phyloP scores from a whole-genome alignment of 495 filamentous ascomycete genomes.

The Talaromyces liani region DNA sequence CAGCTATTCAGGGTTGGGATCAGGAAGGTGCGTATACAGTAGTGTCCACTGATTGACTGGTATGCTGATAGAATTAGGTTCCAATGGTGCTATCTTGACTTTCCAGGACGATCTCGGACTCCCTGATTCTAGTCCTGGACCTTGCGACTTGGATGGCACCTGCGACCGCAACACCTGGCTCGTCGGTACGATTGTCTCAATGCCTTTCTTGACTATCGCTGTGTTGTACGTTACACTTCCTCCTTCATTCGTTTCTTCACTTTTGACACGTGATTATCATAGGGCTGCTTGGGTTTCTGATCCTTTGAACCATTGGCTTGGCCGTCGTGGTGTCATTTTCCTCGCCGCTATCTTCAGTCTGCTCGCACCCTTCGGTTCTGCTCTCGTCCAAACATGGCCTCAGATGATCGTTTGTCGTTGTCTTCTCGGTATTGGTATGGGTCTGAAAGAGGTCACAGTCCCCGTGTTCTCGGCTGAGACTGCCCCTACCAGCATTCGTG shows the following conservation, averaged over 20 bases:
- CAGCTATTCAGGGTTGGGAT: slow-evolving; percentile 60
- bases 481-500: slow-evolving; percentile 63
- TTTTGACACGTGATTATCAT: neutral
- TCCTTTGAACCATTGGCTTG: slow-evolving; percentile 58
- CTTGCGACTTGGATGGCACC: slow-evolving; percentile 26
- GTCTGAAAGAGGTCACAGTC: slow-evolving; percentile 47
- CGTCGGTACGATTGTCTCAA: slow-evolving; percentile 38
- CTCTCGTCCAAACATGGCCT: slow-evolving; percentile 53
- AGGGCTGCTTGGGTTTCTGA: slow-evolving; percentile 65
- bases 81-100: slow-evolving; percentile 66
- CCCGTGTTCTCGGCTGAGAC: slow-evolving; percentile 76
- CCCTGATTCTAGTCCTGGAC: slow-evolving; percentile 22
- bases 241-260: neutral
- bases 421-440: slow-evolving; percentile 68
- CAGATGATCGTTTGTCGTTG: slow-evolving; percentile 56
- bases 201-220: slow-evolving; percentile 34
- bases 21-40: slow-evolving; percentile 39
- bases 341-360: slow-evolving; percentile 57
- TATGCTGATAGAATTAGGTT: slow-evolving; percentile 30
- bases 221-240: slow-evolving; percentile 24
- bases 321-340: slow-evolving; percentile 64
- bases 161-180: slow-evolving; percentile 32
- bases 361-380: slow-evolving; percentile 55
- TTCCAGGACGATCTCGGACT: slow-evolving; percentile 49
- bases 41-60: neutral